phyloP scores from a whole-genome alignment of 2,329 filamentous ascomycete genomes.

The Lithohypha guttulata region DNA sequence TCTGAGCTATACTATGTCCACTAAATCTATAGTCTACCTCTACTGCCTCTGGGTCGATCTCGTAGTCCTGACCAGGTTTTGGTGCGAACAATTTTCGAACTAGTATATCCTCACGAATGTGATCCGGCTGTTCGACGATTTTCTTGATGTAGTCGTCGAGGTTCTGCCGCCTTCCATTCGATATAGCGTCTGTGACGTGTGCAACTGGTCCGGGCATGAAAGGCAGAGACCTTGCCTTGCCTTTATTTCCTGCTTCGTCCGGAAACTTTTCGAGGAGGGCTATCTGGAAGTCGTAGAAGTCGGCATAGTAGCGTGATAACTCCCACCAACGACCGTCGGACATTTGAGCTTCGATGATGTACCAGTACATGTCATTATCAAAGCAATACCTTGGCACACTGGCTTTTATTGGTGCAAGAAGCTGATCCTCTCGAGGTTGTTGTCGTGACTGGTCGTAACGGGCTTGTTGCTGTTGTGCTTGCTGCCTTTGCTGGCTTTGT shows the following conservation, averaged over 20 bases:
- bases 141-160: constrained; percentile 94
- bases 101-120: constrained; percentile 73
- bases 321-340: constrained; percentile 91
- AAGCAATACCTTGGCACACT: constrained; percentile 89
- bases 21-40: constrained; percentile 66
- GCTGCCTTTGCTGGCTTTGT: constrained; percentile 39
- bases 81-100: constrained; percentile 88
- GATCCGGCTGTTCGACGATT: constrained; percentile 66
- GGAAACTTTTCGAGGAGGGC: constrained; percentile 85
- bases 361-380: constrained; percentile 97
- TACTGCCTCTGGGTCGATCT: constrained; percentile 62
- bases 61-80: constrained; percentile 71
- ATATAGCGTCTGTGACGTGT: constrained; percentile 96
- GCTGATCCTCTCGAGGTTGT: constrained; percentile 18
- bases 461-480: constrained; percentile 28
- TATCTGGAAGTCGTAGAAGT: constrained; percentile 98
- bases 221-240: constrained; percentile 69
- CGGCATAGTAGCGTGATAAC: constrained; percentile 87
- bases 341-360: constrained; percentile 82
- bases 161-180: constrained; percentile 82
- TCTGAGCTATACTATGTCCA: constrained; percentile 53
- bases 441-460: constrained; percentile 17
- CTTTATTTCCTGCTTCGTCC: constrained; percentile 79
- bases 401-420: constrained; percentile 68
- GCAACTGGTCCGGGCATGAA: constrained; percentile 98